phyloP scores from a whole-genome alignment of 495 filamentous ascomycete genomes.

The Hypoxylon perforatum region DNA sequence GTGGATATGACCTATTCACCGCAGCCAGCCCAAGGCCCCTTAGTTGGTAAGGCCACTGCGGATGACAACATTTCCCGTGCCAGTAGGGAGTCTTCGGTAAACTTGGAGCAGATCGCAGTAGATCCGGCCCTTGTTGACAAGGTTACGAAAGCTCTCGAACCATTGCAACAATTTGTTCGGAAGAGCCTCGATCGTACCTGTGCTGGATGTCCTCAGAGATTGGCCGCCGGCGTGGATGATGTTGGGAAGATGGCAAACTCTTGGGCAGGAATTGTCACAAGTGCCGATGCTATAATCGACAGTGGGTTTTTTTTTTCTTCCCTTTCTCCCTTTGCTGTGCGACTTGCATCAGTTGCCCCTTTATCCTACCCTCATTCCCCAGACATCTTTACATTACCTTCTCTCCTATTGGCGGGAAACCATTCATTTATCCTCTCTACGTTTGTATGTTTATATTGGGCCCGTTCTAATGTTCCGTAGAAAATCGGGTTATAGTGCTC shows the following conservation, averaged over 20 bases:
- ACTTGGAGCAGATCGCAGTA: slow-evolving; percentile 3
- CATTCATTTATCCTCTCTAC: too few species aligned
- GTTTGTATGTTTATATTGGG: neutral
- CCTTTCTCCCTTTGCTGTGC: too few species aligned
- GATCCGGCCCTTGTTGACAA: neutral
- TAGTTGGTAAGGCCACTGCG: neutral
- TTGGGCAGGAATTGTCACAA: too few species aligned
- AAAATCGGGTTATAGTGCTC: slow-evolving; percentile 9
- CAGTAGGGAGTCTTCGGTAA: slow-evolving; percentile 11
- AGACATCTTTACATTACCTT: too few species aligned
- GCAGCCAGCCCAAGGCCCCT: neutral
- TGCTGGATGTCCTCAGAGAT: slow-evolving; percentile 12
- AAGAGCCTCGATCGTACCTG: slow-evolving; percentile 9
- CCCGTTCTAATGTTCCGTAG: slow-evolving; percentile 13
- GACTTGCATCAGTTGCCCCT: neutral
- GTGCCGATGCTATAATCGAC: too few species aligned
- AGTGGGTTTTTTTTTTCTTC: too few species aligned
- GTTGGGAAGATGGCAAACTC: slow-evolving; percentile 22
- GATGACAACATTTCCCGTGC: slow-evolving; percentile 19
- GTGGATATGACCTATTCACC: too few species aligned
- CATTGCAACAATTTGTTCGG: slow-evolving; percentile 21
- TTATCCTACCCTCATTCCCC: neutral
- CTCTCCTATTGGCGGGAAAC: too few species aligned
- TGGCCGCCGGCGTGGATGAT: neutral
- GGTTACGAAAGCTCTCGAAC: slow-evolving; percentile 10